Conservation (phyloP, 306 rosid species). For the Fragaria ananassa region DNA sequence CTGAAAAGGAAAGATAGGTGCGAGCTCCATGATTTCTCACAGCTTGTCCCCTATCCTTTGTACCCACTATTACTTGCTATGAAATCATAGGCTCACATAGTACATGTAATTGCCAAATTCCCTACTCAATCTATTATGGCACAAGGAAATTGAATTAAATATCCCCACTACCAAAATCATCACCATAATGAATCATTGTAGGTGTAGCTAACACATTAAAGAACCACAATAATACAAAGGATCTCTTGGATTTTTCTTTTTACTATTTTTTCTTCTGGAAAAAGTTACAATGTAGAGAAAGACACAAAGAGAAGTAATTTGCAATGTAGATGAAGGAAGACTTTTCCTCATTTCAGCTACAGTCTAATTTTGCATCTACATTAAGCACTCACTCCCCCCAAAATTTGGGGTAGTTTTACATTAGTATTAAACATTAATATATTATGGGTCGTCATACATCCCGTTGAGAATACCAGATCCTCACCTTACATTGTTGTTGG, state of each 20-base stretch:
- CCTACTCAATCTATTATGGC: conserved; percentile 25
- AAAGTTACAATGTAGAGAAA: conserved; percentile 1
- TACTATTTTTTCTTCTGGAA: neutral
- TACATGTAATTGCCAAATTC: conserved; percentile 11
- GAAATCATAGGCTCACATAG: conserved; percentile 18
- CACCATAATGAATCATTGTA: conserved; percentile 24
- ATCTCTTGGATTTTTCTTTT: neutral
- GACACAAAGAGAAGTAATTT: conserved; percentile 5
- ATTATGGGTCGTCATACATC: conserved; percentile 9
- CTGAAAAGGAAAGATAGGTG: neutral
- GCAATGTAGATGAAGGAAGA: conserved; percentile 23
- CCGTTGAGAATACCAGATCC: conserved; percentile 11
- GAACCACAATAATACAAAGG: neutral
- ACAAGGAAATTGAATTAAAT: conserved; percentile 13
- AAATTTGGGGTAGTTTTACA: conserved; percentile 23
- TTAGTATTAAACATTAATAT: conserved; percentile 23
- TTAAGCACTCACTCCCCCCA: conserved; percentile 32
- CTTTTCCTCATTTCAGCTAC: conserved; percentile 37
- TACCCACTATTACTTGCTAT: neutral
- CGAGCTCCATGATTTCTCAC: neutral
- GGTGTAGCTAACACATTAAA: conserved; percentile 27
- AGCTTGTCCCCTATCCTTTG: neutral
- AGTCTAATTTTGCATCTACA: conserved; percentile 23
- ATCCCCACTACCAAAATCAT: conserved; percentile 31
- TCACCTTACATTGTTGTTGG: conserved; percentile 58